Evolutionary conservation across 257 asterid genomes (phyloP).

Genomic region (Scutellaria barbata): DNA sequence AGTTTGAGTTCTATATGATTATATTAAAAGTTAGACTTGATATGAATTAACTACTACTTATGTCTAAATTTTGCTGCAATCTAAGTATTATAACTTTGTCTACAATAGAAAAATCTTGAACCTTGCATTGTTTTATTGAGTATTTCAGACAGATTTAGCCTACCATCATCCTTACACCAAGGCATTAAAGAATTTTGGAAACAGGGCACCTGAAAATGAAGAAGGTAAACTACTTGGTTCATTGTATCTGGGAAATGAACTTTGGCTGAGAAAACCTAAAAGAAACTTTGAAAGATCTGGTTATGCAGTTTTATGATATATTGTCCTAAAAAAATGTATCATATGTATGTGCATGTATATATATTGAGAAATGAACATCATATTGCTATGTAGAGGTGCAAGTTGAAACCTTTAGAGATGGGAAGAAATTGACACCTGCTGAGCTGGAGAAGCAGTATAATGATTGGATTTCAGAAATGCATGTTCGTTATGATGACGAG

Average conservation of each 20-base stretch:
- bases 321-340: neutral
- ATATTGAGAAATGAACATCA: neutral
- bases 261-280: too few relatives aligned
- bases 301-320: neutral
- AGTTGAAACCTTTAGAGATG: slow-evolving; percentile 50
- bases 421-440: slow-evolving; percentile 47
- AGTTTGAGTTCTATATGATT: too few relatives aligned
- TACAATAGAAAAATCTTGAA: neutral
- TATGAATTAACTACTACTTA: neutral
- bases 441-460: slow-evolving; percentile 61
- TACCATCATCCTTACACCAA: slow-evolving; percentile 64
- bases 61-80: neutral
- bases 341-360: neutral
- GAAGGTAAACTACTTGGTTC: slow-evolving; percentile 42
- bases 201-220: slow-evolving; percentile 45
- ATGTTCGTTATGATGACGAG: slow-evolving; percentile 60
- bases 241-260: neutral
- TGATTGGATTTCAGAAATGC: slow-evolving; percentile 71
- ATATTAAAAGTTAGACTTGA: neutral
- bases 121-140: neutral
- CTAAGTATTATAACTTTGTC: slow-evolving; percentile 7
- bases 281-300: neutral
- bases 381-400: slow-evolving; percentile 47
- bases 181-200: slow-evolving; percentile 69
- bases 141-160: slow-evolving; percentile 69